Conservation (phyloP, 495 filamentous ascomycete genomes). For the Xylona heveae region DNA sequence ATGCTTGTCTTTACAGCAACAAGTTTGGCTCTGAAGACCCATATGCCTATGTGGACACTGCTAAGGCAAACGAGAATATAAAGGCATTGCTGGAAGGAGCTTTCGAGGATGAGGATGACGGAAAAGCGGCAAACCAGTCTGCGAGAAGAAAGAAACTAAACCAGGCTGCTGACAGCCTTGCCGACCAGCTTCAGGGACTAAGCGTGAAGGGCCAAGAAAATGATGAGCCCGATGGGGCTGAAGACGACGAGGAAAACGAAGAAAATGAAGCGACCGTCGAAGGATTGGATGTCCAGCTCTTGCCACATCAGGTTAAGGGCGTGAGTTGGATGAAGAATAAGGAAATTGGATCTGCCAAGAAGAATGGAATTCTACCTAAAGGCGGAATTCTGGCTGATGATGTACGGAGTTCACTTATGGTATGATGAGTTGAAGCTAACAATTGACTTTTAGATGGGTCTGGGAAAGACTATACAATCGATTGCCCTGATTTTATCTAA, state of each 20-base stretch:
- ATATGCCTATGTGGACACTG: constrained; percentile 50
- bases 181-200: constrained; percentile 36
- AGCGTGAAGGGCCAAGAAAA: constrained; percentile 21
- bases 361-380: constrained; percentile 53
- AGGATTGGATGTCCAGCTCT: constrained; percentile 64
- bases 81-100: constrained; percentile 75
- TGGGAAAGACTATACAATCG: constrained; percentile 71
- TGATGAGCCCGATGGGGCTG: constrained; percentile 19
- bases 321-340: constrained; percentile 84
- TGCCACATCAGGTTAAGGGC: constrained; percentile 85
- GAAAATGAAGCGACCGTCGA: constrained; percentile 55
- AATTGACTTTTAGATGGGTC: constrained; percentile 33
- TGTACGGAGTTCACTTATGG: constrained; percentile 11
- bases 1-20: constrained; percentile 11
- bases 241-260: constrained; percentile 41
- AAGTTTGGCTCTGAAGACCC: constrained; percentile 27
- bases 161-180: constrained; percentile 27
- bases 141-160: constrained; percentile 7
- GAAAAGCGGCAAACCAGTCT: constrained; percentile 16
- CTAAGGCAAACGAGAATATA: constrained; percentile 62
- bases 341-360: constrained; percentile 59
- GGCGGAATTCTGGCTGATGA: constrained; percentile 77
- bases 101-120: constrained; percentile 62
- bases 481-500: constrained; percentile 69
- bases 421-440: not conserved